Evolutionary conservation across 768 basidiomycete genomes (phyloP).

Genomic region (Phylloporus scabripes): DNA sequence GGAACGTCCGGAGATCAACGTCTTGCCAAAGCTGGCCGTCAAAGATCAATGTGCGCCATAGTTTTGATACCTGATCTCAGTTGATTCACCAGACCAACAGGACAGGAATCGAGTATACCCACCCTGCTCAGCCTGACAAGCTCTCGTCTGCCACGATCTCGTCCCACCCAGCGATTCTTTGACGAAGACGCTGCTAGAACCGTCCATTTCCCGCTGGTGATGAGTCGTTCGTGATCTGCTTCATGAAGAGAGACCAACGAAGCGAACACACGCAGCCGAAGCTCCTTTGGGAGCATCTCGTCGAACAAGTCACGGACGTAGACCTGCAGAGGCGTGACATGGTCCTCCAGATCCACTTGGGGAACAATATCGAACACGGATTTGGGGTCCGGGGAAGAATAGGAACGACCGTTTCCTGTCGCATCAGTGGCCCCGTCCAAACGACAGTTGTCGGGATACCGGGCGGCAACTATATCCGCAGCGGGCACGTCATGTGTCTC

Average conservation of each 20-base stretch:
- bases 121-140: conserved; percentile 78
- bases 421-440: conserved; percentile 21
- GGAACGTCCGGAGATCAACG: conserved; percentile 60
- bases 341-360: conserved; percentile 37
- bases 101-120: conserved; percentile 29
- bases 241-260: conserved; percentile 55
- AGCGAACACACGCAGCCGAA: conserved; percentile 55
- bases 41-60: conserved; percentile 69
- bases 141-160: conserved; percentile 68
- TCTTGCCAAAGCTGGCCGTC: conserved; percentile 85
- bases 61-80: conserved; percentile 59
- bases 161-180: conserved; percentile 69
- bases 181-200: conserved; percentile 54
- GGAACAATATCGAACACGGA: conserved; percentile 59
- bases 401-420: conserved; percentile 52
- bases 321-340: conserved; percentile 46
- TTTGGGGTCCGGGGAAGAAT: conserved; percentile 59
- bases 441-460: conserved; percentile 14
- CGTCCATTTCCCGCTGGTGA: conserved; percentile 52
- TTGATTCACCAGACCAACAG: conserved; percentile 11
- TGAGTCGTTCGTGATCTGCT: conserved; percentile 45
- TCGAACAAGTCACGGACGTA: conserved; percentile 57
- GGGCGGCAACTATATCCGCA: conserved; percentile 6
- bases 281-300: conserved; percentile 63
- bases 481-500: conserved; percentile 13